phyloP scores from a whole-genome alignment of 2,329 filamentous ascomycete genomes.

The Verticillium tricorpus region DNA sequence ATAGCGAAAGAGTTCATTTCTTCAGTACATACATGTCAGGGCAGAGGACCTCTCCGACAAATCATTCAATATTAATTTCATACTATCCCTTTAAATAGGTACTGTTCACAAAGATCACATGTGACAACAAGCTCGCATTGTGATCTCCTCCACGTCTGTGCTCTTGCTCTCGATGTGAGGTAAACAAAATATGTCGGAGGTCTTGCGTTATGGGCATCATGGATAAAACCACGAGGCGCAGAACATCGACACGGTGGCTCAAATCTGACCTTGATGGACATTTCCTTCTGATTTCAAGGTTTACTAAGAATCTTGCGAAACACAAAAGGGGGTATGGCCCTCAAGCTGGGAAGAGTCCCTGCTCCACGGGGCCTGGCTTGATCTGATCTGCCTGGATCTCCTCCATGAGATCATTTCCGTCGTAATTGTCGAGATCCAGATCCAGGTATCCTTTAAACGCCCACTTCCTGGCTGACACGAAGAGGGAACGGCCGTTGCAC shows the following conservation, averaged over 20 bases:
- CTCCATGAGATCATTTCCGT: constrained; percentile 16
- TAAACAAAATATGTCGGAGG: no score
- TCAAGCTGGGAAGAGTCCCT: constrained; percentile 15
- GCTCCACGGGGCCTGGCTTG: constrained; percentile 14
- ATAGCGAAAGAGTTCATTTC: neutral
- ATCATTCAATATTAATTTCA: neutral
- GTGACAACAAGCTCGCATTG: no score
- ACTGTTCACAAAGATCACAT: no score
- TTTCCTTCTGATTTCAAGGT: no score
- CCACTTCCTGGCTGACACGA: constrained; percentile 30
- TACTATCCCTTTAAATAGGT: neutral
- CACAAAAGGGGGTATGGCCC: no score
- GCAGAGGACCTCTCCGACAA: neutral
- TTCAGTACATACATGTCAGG: neutral
- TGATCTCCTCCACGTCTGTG: no score
- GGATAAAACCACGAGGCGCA: no score
- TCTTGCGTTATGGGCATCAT: no score
- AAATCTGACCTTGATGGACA: no score
- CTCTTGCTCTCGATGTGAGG: no score
- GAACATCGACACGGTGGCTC: no score
- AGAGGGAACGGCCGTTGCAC: constrained; percentile 30
- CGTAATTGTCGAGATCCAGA: constrained; percentile 31
- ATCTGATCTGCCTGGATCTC: constrained; percentile 23
- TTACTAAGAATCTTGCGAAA: no score
- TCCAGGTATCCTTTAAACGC: constrained; percentile 34